Base-by-base conservation (phyloP, 2,329 filamentous ascomycete genomes). In the Claviceps purpurea region DNA sequence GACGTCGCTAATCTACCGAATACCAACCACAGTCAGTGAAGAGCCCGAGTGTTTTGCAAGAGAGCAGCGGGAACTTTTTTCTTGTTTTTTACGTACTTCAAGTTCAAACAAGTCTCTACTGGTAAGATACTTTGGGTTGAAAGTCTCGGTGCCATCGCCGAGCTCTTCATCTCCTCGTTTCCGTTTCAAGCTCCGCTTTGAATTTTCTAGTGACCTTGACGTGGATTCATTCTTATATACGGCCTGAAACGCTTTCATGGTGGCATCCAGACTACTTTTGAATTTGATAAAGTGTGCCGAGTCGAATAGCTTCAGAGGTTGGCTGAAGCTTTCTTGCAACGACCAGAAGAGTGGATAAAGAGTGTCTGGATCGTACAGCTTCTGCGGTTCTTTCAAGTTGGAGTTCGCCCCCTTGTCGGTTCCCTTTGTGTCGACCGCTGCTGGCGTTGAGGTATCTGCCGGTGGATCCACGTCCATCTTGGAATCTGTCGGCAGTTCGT, bases 61-160 rank as follows among this genome's bases (percentile, higher is more conserved):
- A 10, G 4, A 8, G 30, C 13, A 50, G 30, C 18, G 13, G 20
- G 14, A 18, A 48, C 20, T 26, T 26, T 2, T 20, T 14, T 14
- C 26, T 47, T 24, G 10, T 22, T 6, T 6, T 14, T 10, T 1
- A 16, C 71, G 55, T 74, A 89, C 86, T 77, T 98, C 93, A 46
- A 98, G 79, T 61, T 94, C 89, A 67, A 99, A 99, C 1, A 99
- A 74, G 65, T 98, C 94, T 57, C 86, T 80, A 66, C 90, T 97
- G n/a, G 93, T 99, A 18, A 99, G 77, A 65, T 98, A 99, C 64
- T 97, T 98, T 1, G 94, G 91, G 61, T 98, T 98, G 70, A 95
- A 97, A 24, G 64, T 59, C 50, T 65, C 67, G 1, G 60, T 57
- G 16, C 57, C 56, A 51, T 80, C 77, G 7, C 79, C 78, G 50